phyloP scores from a whole-genome alignment of 345 rosid species.

The Turritis glabra region DNA sequence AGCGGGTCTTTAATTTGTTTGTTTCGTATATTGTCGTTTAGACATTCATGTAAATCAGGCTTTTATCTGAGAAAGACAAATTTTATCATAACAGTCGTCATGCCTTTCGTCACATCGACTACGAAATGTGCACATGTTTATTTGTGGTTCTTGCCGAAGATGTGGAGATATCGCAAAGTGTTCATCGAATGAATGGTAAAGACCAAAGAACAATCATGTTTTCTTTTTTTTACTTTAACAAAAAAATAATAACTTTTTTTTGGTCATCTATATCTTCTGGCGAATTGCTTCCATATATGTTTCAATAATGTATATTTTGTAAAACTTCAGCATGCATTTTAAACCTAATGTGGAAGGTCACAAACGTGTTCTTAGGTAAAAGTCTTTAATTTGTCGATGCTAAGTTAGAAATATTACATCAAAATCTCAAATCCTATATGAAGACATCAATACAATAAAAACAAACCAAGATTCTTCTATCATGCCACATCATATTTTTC shows the following conservation, averaged over 20 bases:
- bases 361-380: neutral
- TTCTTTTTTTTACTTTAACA: no score
- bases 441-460: no score
- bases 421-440: no score
- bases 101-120: constrained; percentile 31
- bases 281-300: no score
- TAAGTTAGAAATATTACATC: no score
- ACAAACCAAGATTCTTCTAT: no score
- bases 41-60: neutral
- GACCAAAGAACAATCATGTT: no score
- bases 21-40: neutral
- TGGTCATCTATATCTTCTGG: no score
- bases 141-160: neutral
- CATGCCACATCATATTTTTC: no score
- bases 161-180: neutral
- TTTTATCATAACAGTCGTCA: constrained; percentile 19
- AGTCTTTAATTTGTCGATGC: neutral
- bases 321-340: neutral
- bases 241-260: no score
- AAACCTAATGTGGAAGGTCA: neutral
- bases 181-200: neutral
- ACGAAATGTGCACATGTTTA: neutral
- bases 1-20: neutral
- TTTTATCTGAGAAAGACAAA: neutral
- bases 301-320: no score